These are phyloP conservation scores for Floccularia luteovirens DNA, from an alignment of 768 basidiomycete genomes.

Conservation along the genomic window DNA sequence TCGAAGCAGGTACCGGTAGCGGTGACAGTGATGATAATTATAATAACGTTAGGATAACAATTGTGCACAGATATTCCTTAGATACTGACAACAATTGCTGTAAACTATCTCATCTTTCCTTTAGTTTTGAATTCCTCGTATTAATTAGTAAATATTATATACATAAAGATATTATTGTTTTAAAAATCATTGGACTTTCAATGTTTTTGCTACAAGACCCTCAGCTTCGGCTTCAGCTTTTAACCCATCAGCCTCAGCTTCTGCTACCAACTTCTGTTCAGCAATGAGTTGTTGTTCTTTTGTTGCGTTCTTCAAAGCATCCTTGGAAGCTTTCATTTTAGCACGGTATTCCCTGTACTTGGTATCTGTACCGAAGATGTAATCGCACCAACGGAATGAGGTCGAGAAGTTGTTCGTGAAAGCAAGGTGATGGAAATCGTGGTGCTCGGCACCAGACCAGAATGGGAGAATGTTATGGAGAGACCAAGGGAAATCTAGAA, in stretches of 20 bases:
- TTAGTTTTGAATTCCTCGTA: too few species aligned
- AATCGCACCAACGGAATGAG: conserved; percentile 92
- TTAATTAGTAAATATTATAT: too few species aligned
- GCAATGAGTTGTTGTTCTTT: conserved; percentile 44
- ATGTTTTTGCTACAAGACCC: conserved; percentile 20
- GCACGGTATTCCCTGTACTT: conserved; percentile 81
- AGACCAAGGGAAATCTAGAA: conserved; percentile 93
- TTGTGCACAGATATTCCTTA: too few species aligned
- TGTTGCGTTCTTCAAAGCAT: conserved; percentile 41
- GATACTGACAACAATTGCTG: too few species aligned
- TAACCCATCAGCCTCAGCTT: conserved; percentile 70
- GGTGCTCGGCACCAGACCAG: conserved; percentile 97
- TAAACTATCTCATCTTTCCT: too few species aligned
- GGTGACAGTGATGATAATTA: too few species aligned
- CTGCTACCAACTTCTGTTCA: conserved; percentile 56
- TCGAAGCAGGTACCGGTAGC: too few species aligned
- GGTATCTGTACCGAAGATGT: conserved; percentile 81
- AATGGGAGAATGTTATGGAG: conserved; percentile 87
- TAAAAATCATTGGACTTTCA: conserved; percentile 24
- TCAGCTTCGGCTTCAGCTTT: conserved; percentile 56
- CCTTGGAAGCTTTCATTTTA: conserved; percentile 56
- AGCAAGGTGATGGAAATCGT: conserved; percentile 98
- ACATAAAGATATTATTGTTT: too few species aligned
- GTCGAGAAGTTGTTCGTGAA: conserved; percentile 93
- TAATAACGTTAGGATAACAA: too few species aligned